Base-by-base conservation (phyloP, 1,284 basidiomycete genomes). In the Xerocomus nothofagi region DNA sequence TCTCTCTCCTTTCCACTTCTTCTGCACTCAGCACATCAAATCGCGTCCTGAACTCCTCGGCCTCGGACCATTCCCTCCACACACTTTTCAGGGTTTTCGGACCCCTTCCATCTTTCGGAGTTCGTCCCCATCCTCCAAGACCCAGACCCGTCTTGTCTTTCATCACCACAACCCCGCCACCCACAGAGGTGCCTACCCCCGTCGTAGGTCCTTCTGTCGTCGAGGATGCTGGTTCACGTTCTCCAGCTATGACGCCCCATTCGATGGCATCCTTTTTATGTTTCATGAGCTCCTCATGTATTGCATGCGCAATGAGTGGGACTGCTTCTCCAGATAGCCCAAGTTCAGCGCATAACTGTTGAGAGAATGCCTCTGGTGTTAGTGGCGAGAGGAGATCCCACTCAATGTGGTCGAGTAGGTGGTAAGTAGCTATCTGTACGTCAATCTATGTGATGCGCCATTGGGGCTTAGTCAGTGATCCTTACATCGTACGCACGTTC, bases 351-450 rank as follows among this genome's bases (percentile, higher is more conserved):
- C 90, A 93, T 42, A 98, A 86, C 50, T 82, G 84, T 31, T 74
- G 71, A 0, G 96, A 84, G 63, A 98, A 99, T 1, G 75, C 76
- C 64, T 96, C 88, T 0, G 96, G 96, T 0, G 94, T 95, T 15
- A 98, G 81, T 0, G 88, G 80, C 0, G 95, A 98, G 27, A 93
- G 82, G 7, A 99, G 79, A 70, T 99, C 96, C 97, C 97, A 99
- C 71, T 99, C 97, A 60, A 99, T 91, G 57, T 95, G 91, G 72
- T 99, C 96, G 50, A 89, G 78, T 1, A 99, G 79, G 68, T 96
- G 91, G 67, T 93, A 80, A 17, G 88, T 91, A 39, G 88, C 88
- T 65, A 99, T 91, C 70, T 98, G 96, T n/a, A 99, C 92, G 71
- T 99, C 95, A 67, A 99, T 92, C 92, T 97, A 70, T 17, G 53